Conservation (phyloP, 371 early-diverging fungal species). For the Mucor indicus region DNA sequence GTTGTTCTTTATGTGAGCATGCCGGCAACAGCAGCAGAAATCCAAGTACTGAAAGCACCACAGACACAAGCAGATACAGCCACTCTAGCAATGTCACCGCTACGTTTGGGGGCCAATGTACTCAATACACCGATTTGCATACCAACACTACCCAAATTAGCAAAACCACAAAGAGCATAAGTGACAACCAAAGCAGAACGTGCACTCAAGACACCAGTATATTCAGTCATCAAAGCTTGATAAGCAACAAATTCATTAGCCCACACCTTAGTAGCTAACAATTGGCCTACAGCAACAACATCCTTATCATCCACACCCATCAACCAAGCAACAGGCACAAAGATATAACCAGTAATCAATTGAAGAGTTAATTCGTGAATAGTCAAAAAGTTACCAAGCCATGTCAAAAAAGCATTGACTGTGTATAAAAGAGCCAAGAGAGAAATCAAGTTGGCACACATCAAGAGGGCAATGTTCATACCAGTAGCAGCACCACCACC, state of each 20-base stretch:
- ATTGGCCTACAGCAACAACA: slow-evolving; percentile 61
- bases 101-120: slow-evolving; percentile 79
- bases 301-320: slow-evolving; percentile 74
- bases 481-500: slow-evolving; percentile 86
- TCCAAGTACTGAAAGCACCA: slow-evolving; percentile 80
- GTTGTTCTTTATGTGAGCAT: slow-evolving; percentile 62
- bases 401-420: slow-evolving; percentile 69
- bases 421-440: slow-evolving; percentile 71
- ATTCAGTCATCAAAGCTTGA: slow-evolving; percentile 35
- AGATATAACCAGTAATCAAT: slow-evolving; percentile 71
- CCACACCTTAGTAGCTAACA: slow-evolving; percentile 86
- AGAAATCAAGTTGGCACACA: slow-evolving; percentile 73
- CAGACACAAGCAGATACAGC: slow-evolving; percentile 81
- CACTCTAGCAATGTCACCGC: slow-evolving; percentile 69
- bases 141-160: slow-evolving; percentile 85
- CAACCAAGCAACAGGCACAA: slow-evolving; percentile 81
- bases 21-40: slow-evolving; percentile 85
- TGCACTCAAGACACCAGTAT: slow-evolving; percentile 22
- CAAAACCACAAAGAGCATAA: slow-evolving; percentile 89
- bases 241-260: slow-evolving; percentile 93
- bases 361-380: slow-evolving; percentile 62
- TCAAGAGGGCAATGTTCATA: slow-evolving; percentile 72
- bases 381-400: slow-evolving; percentile 70
- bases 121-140: slow-evolving; percentile 83
- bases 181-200: slow-evolving; percentile 60